Conservation (phyloP, 371 early-diverging fungal genomes). For the Quaeritorhiza haematococci region DNA sequence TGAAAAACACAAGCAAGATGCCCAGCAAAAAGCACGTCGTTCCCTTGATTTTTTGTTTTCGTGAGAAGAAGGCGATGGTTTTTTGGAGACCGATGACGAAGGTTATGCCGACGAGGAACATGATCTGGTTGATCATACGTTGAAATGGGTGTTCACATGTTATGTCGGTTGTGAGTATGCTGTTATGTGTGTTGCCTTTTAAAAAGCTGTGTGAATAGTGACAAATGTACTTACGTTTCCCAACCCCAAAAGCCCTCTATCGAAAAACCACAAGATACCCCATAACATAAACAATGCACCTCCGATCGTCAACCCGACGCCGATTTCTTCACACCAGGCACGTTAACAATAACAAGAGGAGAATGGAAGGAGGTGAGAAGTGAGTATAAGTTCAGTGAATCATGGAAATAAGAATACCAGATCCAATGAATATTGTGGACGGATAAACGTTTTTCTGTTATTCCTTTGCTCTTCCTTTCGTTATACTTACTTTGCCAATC, state of each 20-base stretch:
- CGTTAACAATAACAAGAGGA: not conserved
- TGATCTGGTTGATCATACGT: slow-evolving; percentile 52
- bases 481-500: slow-evolving; percentile 70
- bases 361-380: not conserved
- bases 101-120: slow-evolving; percentile 84
- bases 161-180: not conserved
- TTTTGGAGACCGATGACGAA: slow-evolving; percentile 82
- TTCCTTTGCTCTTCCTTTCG: not conserved
- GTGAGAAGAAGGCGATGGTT: slow-evolving; percentile 71
- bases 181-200: not conserved
- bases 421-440: no score
- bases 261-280: slow-evolving; percentile 89
- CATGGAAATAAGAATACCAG: no score
- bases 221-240: slow-evolving; percentile 74
- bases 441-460: no score
- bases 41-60: slow-evolving; percentile 79
- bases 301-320: slow-evolving; percentile 92
- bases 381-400: not conserved
- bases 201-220: not conserved
- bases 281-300: slow-evolving; percentile 89
- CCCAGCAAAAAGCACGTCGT: slow-evolving; percentile 88
- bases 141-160: slow-evolving; percentile 4
- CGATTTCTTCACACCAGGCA: slow-evolving; percentile 58
- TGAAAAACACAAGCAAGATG: slow-evolving; percentile 79
- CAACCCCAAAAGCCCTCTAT: slow-evolving; percentile 90